These are phyloP conservation scores for Candida pseudoviswanathii DNA, from an alignment of 1,139 yeast species.

Conservation along the genomic window DNA sequence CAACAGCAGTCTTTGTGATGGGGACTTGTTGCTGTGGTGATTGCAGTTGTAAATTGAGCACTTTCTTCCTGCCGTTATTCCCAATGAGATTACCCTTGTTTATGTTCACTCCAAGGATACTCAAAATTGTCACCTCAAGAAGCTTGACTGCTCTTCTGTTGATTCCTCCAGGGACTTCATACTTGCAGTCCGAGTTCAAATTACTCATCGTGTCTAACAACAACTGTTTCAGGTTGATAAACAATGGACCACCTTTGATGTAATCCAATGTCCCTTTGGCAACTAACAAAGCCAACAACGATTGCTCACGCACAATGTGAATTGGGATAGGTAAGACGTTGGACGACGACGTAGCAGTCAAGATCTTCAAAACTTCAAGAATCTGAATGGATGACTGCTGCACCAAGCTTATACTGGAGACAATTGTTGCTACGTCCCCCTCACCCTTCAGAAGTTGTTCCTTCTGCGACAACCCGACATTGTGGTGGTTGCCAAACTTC, in stretches of 20 bases:
- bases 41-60: background rate
- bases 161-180: conserved; percentile 61
- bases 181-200: conserved; percentile 51
- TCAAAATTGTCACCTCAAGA: conserved; percentile 59
- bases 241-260: conserved; percentile 79
- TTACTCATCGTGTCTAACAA: conserved; percentile 51
- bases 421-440: conserved; percentile 28
- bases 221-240: conserved; percentile 65
- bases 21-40: conserved; percentile 19
- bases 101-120: conserved; percentile 45
- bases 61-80: conserved; percentile 20
- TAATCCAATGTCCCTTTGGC: conserved; percentile 83
- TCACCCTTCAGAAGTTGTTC: conserved; percentile 35
- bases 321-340: conserved; percentile 64
- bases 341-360: conserved; percentile 44
- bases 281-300: conserved; percentile 67
- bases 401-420: conserved; percentile 55
- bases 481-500: conserved; percentile 46
- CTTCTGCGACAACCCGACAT: conserved; percentile 47
- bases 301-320: conserved; percentile 68
- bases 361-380: conserved; percentile 56
- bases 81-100: conserved; percentile 17
- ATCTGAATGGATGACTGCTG: conserved; percentile 77
- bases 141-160: conserved; percentile 57
- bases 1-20: conserved; percentile 28